Conservation (phyloP, 2,329 filamentous ascomycete species). For the Monosporascus sp. region DNA sequence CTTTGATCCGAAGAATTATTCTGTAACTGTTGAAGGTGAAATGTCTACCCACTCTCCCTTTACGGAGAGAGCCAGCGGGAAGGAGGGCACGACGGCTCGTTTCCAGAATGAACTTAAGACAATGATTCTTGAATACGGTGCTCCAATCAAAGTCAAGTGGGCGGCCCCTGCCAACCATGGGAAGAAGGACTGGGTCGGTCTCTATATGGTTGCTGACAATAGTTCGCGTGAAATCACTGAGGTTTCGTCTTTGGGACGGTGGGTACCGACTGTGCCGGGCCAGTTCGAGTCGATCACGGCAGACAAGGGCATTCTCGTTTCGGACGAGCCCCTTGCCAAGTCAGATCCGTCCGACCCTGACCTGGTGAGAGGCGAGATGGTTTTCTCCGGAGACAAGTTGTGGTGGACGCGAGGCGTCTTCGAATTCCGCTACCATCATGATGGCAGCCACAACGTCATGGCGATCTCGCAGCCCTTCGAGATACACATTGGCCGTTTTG, state of each 20-base stretch:
- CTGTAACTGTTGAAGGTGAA: slow-evolving; percentile 66
- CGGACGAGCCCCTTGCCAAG: slow-evolving; percentile 54
- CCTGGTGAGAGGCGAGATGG: slow-evolving; percentile 71
- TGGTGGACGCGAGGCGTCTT: slow-evolving; percentile 98
- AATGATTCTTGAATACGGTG: slow-evolving; percentile 79
- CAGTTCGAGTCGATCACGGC: slow-evolving; percentile 70
- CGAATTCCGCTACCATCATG: slow-evolving; percentile 95
- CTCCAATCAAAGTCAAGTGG: slow-evolving; percentile 87
- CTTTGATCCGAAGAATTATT: slow-evolving; percentile 74
- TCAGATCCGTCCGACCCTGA: slow-evolving; percentile 50
- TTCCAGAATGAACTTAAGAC: slow-evolving; percentile 68
- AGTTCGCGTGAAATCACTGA: slow-evolving; percentile 77
- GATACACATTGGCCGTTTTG: slow-evolving; percentile 75
- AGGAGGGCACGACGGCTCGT: slow-evolving; percentile 66
- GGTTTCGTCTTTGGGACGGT: slow-evolving; percentile 80
- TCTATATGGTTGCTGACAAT: slow-evolving; percentile 96
- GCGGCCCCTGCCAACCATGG: slow-evolving; percentile 80
- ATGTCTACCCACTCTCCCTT: slow-evolving; percentile 44
- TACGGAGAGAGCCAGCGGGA: slow-evolving; percentile 59
- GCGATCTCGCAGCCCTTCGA: slow-evolving; percentile 91
- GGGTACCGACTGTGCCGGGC: slow-evolving; percentile 75
- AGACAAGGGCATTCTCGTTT: slow-evolving; percentile 70
- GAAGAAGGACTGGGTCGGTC: slow-evolving; percentile 89
- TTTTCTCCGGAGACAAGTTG: slow-evolving; percentile 87
- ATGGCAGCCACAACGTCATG: slow-evolving; percentile 89